Base-by-base conservation (phyloP, 441 rosid genomes). In the Eruca vesicaria region DNA sequence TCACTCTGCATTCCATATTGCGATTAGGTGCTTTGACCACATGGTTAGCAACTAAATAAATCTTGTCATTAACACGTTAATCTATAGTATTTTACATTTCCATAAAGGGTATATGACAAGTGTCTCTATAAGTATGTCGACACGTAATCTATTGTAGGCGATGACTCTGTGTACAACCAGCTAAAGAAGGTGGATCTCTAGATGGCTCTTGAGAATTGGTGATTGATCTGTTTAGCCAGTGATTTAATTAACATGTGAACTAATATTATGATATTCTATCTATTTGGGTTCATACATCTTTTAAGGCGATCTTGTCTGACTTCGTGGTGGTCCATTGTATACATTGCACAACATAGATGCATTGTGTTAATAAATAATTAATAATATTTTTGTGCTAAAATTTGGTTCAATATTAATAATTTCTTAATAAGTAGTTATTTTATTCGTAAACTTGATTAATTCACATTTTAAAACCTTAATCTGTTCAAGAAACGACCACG, bases 271-370 rank as follows among this genome's bases (percentile, higher is more conserved):
- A 43, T 48, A 15, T 67, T 33, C 55, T 50, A 59, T 60, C 73
- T 75, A 50, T 48, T 74, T 59, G 11, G 9, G 62, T 67, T 29
- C 68, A 66, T 67, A 60, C 78, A 15, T 61, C 67, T 66, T 74
- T 66, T 58, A 45, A 45, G 50, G 55, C 71, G 66, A 56, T 73
- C 72, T 57, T 59, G 78, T 58, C 32, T 74, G 20, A 43, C 41
- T 74, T 74, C 38, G 41, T 74, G 8, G 78, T 67, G 73, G 73
- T 66, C 73, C 78, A 74, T 45, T 18, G 53, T 74, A 66, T 66
- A 67, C 78, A 58, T 74, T 72, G 72, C 78, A 59, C 66, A 74
- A 58, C 72, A 66, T 23, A 45, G 52, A 66, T 59, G 61, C 20
- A 45, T 59, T 67, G 62, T 74, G 55, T 67, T 16, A 74, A 45